Evolutionary conservation across 371 early-diverging fungal species (phyloP).

Genomic region (Mucor racemosus): DNA sequence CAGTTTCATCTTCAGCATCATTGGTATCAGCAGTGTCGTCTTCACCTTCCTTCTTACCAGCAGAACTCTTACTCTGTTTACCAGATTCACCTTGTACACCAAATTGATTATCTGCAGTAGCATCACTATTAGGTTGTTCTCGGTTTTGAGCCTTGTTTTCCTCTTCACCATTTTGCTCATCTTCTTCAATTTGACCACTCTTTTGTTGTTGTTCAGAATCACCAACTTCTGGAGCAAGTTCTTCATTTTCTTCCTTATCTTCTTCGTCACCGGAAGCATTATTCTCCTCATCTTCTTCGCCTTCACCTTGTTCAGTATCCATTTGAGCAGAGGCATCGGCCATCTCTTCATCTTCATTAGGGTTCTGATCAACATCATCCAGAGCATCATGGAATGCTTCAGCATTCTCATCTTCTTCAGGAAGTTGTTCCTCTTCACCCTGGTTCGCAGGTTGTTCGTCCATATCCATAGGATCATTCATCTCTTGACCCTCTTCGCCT

Average conservation of each 20-base stretch:
- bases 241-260: conserved; percentile 52
- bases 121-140: conserved; percentile 58
- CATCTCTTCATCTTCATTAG: conserved; percentile 39
- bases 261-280: conserved; percentile 24
- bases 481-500: conserved; percentile 40
- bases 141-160: conserved; percentile 45
- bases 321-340: conserved; percentile 35
- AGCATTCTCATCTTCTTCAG: conserved; percentile 39
- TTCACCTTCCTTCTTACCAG: conserved; percentile 56
- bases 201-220: conserved; percentile 51
- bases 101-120: conserved; percentile 64
- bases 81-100: conserved; percentile 73
- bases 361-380: conserved; percentile 40
- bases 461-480: conserved; percentile 50
- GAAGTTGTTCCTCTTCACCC: conserved; percentile 33
- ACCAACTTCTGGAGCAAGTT: conserved; percentile 55
- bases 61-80: conserved; percentile 55
- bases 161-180: conserved; percentile 38
- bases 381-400: conserved; percentile 51
- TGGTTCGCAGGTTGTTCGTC: conserved; percentile 40
- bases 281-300: conserved; percentile 42
- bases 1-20: conserved; percentile 32
- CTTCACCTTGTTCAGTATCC: conserved; percentile 50
- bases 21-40: conserved; percentile 45
- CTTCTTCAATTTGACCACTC: conserved; percentile 41